Percentiles rank a stretch among this genome's conserved stretches.
phyloP scores from a whole-genome alignment of 1,139 yeast species.

The Hansenula lynferdii region DNA sequence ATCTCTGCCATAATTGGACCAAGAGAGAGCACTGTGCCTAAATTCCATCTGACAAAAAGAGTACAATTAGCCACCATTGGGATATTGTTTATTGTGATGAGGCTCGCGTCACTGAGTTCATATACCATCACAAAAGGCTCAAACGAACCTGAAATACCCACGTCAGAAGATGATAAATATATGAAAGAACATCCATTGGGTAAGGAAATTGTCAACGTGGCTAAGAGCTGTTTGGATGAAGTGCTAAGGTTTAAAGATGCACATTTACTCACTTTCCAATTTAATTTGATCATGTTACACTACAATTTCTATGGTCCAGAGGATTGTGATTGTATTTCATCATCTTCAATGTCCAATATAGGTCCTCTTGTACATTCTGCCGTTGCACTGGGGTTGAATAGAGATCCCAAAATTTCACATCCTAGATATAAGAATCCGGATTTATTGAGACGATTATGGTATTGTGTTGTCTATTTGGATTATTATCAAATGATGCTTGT shows the following conservation, averaged over 20 bases:
- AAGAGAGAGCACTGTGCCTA: neutral
- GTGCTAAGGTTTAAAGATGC: neutral
- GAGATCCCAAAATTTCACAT: neutral
- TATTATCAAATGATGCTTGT: neutral
- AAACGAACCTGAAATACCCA: no score
- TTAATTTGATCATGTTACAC: neutral
- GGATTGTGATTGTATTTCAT: slow-evolving; percentile 1
- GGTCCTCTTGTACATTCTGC: neutral
- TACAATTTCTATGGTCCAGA: neutral
- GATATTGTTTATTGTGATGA: neutral
- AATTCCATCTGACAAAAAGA: neutral
- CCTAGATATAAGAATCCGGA: neutral
- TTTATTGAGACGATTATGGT: slow-evolving; percentile 1
- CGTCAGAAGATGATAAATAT: neutral
- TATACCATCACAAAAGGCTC: neutral
- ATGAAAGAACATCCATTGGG: neutral
- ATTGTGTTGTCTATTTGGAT: neutral
- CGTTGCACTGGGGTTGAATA: neutral
- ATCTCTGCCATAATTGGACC: neutral
- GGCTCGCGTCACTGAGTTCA: neutral
- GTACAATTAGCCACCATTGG: neutral
- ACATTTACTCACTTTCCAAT: neutral
- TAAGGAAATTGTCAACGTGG: neutral
- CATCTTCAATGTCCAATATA: neutral
- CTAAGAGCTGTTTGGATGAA: neutral